These are phyloP conservation scores for Xylaria sp. DNA, from an alignment of 2,329 filamentous ascomycete genomes.

Conservation along the genomic window DNA sequence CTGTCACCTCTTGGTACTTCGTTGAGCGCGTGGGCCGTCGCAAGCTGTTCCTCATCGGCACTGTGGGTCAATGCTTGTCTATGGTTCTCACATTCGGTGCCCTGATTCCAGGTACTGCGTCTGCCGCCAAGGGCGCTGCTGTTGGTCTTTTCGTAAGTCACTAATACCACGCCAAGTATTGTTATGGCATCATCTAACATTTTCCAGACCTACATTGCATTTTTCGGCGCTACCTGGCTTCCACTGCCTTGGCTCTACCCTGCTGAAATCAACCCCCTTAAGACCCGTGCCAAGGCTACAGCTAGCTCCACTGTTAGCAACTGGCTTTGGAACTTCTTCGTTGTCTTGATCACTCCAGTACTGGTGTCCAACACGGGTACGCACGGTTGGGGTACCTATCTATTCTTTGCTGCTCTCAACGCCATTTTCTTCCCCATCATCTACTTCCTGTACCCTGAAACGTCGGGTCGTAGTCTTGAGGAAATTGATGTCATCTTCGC, in stretches of 20 bases:
- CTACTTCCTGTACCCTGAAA: conserved; percentile 66
- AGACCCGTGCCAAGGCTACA: conserved; percentile 59
- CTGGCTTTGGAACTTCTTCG: conserved; percentile 64
- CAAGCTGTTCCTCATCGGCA: conserved; percentile 59
- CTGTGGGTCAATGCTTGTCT: conserved; percentile 62
- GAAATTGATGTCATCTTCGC: conserved; percentile 70
- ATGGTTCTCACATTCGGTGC: conserved; percentile 71
- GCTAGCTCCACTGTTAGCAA: conserved; percentile 63
- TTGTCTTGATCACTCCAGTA: conserved; percentile 72
- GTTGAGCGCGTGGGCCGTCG: conserved; percentile 59
- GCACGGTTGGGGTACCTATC: conserved; percentile 59
- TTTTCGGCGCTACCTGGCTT: conserved; percentile 74
- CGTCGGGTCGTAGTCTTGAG: conserved; percentile 61
- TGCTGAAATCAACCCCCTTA: conserved; percentile 64
- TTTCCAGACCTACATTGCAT: conserved; percentile 68
- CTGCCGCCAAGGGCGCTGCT: conserved; percentile 73
- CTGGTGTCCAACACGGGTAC: conserved; percentile 65
- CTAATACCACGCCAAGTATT: too few species aligned
- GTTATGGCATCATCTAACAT: conserved; percentile 10
- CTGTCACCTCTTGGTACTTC: conserved; percentile 56
- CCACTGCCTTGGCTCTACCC: conserved; percentile 71
- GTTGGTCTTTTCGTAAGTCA: conserved; percentile 68
- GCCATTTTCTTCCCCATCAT: conserved; percentile 58
- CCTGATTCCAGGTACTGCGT: conserved; percentile 71
- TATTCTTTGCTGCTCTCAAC: conserved; percentile 62